Percentiles rank a stretch among this genome's conserved stretches.
phyloP scores from a whole-genome alignment of 2,329 filamentous ascomycete species.

The Xylariaceae sp. region DNA sequence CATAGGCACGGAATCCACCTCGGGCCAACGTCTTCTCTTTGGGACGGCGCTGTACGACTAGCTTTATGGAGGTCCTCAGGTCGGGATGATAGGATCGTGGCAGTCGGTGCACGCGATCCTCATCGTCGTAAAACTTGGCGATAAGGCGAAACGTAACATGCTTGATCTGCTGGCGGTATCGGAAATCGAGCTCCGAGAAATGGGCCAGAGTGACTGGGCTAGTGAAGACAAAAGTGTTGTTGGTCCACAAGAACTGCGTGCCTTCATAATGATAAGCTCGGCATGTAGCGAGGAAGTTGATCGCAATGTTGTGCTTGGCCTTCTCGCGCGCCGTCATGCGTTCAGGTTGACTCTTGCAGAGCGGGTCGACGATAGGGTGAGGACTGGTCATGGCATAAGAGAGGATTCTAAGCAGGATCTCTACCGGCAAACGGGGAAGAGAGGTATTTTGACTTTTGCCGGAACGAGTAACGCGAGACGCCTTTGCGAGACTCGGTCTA shows the following conservation, averaged over 20 bases:
- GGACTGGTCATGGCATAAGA: constrained; percentile 46
- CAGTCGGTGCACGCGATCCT: constrained; percentile 38
- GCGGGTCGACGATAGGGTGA: constrained; percentile 48
- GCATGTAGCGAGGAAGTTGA: constrained; percentile 49
- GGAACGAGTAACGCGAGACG: constrained; percentile 28
- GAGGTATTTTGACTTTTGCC: constrained; percentile 18
- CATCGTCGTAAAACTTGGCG: constrained; percentile 51
- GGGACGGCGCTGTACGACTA: constrained; percentile 40
- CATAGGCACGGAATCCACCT: constrained; percentile 50
- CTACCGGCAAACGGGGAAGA: constrained; percentile 44
- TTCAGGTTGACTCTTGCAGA: constrained; percentile 40
- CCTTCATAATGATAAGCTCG: constrained; percentile 46
- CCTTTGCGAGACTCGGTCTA: constrained; percentile 21
- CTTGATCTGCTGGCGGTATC: constrained; percentile 40
- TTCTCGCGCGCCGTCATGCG: constrained; percentile 41
- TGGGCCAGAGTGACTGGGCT: constrained; percentile 44
- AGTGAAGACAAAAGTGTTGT: constrained; percentile 51
- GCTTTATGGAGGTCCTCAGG: constrained; percentile 37
- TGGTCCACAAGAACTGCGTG: constrained; percentile 44
- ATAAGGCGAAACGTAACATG: constrained; percentile 48
- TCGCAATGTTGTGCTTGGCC: constrained; percentile 43
- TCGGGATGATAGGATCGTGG: constrained; percentile 39
- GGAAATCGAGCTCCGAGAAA: constrained; percentile 42
- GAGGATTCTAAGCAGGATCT: constrained; percentile 48
- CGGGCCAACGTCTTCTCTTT: constrained; percentile 43